phyloP scores from a whole-genome alignment of 1,139 yeast species.

The Ogataea hybrid region DNA sequence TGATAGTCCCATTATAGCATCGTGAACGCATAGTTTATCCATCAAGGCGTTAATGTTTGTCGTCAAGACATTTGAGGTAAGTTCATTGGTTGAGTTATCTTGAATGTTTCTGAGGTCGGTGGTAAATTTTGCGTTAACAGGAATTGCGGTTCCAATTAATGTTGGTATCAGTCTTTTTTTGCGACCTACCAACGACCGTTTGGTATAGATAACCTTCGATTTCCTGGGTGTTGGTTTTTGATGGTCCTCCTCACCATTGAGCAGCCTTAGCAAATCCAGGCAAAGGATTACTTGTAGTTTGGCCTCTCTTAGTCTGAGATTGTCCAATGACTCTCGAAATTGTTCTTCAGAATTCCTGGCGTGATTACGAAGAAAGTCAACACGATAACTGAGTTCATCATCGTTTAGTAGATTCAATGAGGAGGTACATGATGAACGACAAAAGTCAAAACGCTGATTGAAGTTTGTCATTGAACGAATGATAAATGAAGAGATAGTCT shows the following conservation, averaged over 20 bases:
- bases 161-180: slow-evolving; percentile 32
- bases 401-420: slow-evolving; percentile 11
- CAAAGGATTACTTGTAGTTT: slow-evolving; percentile 29
- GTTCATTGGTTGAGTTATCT: neutral
- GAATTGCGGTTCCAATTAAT: slow-evolving; percentile 30
- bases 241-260: slow-evolving; percentile 9
- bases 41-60: slow-evolving; percentile 23
- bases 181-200: slow-evolving; percentile 24
- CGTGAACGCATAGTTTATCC: slow-evolving; percentile 32
- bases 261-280: slow-evolving; percentile 27
- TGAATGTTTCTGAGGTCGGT: slow-evolving; percentile 23
- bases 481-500: slow-evolving; percentile 21
- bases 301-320: slow-evolving; percentile 27
- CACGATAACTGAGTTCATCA: slow-evolving; percentile 17
- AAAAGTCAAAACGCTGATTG: slow-evolving; percentile 21
- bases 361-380: neutral
- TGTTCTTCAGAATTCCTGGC: slow-evolving; percentile 4
- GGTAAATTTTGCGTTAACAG: slow-evolving; percentile 24
- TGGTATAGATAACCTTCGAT: neutral
- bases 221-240: neutral
- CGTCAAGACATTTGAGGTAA: slow-evolving; percentile 1
- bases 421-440: slow-evolving; percentile 3
- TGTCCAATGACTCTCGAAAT: slow-evolving; percentile 10
- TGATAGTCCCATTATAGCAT: slow-evolving; percentile 29
- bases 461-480: slow-evolving; percentile 21